phyloP scores from a whole-genome alignment of 2,329 filamentous ascomycete genomes.

The Fusarium hainanense region DNA sequence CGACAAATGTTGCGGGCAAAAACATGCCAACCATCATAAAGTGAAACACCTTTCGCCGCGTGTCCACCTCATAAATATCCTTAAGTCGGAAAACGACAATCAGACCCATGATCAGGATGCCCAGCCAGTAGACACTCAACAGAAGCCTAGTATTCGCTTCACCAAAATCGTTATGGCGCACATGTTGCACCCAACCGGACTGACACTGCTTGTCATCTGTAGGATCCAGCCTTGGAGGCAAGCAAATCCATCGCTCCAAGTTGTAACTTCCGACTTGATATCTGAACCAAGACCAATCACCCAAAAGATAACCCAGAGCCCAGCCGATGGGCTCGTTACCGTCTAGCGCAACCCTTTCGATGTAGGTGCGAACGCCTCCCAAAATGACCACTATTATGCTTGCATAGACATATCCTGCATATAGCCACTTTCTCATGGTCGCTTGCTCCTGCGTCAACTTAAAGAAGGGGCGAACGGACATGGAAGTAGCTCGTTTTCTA shows the following conservation, averaged over 20 bases:
- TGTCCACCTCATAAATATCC: slow-evolving; percentile 88
- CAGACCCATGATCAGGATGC: slow-evolving; percentile 77
- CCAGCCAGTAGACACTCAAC: slow-evolving; percentile 78
- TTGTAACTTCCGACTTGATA: slow-evolving; percentile 76
- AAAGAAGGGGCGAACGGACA: slow-evolving; percentile 77
- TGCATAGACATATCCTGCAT: slow-evolving; percentile 81
- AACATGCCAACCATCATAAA: slow-evolving; percentile 99
- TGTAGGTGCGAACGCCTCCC: slow-evolving; percentile 75
- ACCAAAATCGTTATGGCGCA: slow-evolving; percentile 74
- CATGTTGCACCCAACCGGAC: slow-evolving; percentile 70
- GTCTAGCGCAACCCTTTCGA: slow-evolving; percentile 73
- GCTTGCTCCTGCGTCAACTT: slow-evolving; percentile 85
- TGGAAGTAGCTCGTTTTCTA: slow-evolving; percentile 72
- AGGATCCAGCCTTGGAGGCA: slow-evolving; percentile 63
- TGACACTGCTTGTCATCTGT: slow-evolving; percentile 54
- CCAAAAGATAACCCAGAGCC: slow-evolving; percentile 90
- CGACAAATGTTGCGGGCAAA: slow-evolving; percentile 84
- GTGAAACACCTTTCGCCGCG: slow-evolving; percentile 95
- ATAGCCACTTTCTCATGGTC: slow-evolving; percentile 80
- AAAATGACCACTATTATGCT: slow-evolving; percentile 75
- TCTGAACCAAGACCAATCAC: slow-evolving; percentile 78
- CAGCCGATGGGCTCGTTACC: slow-evolving; percentile 88
- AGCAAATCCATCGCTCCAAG: slow-evolving; percentile 78
- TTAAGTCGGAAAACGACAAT: slow-evolving; percentile 79
- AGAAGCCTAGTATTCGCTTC: slow-evolving; percentile 84